Percentiles rank a stretch among this genome's conserved stretches.
Evolutionary conservation across 163 green algal genomes (phyloP).

Genomic region (Chlamydomonas reinhardtii): DNA sequence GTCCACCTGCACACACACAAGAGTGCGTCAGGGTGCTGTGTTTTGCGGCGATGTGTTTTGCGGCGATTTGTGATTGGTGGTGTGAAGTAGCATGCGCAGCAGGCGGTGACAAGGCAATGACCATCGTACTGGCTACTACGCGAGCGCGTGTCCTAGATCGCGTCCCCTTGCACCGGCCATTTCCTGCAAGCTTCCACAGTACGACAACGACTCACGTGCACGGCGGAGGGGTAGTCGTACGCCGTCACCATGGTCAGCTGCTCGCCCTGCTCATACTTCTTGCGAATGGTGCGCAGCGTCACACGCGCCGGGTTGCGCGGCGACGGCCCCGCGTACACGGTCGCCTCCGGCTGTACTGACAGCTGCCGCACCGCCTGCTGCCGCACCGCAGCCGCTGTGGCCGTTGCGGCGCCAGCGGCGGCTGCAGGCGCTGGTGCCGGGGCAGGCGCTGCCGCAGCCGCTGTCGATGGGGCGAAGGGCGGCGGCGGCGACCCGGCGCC

Average conservation of each 20-base stretch:
- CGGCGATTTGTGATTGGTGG: not conserved
- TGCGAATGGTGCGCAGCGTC: slow-evolving; percentile 86
- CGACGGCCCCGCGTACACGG: slow-evolving; percentile 90
- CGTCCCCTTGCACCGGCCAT: too few species aligned
- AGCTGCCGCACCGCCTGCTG: slow-evolving; percentile 3
- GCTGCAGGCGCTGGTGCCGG: too few species aligned
- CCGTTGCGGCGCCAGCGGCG: not conserved
- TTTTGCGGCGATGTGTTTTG: not conserved
- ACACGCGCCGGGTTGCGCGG: slow-evolving; percentile 75
- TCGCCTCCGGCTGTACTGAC: slow-evolving; percentile 77
- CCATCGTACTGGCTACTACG: too few species aligned
- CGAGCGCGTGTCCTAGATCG: too few species aligned
- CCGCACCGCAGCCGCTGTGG: not conserved
- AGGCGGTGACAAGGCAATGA: too few species aligned
- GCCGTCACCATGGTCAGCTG: slow-evolving; percentile 96
- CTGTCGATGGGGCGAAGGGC: too few species aligned
- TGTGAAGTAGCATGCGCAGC: too few species aligned
- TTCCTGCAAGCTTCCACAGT: too few species aligned
- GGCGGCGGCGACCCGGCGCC: too few species aligned
- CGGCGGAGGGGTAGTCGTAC: slow-evolving; percentile 98
- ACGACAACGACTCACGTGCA: slow-evolving; percentile 85
- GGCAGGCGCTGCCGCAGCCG: too few species aligned
- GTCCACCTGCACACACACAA: slow-evolving; percentile 90
- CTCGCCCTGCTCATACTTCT: slow-evolving; percentile 86
- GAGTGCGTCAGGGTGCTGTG: too few species aligned